Evolutionary conservation across 805 yeast genomes (phyloP), one percentile per base, ranked within the genome.

Genomic region (Tetrapisispora taiwanensis): DNA sequence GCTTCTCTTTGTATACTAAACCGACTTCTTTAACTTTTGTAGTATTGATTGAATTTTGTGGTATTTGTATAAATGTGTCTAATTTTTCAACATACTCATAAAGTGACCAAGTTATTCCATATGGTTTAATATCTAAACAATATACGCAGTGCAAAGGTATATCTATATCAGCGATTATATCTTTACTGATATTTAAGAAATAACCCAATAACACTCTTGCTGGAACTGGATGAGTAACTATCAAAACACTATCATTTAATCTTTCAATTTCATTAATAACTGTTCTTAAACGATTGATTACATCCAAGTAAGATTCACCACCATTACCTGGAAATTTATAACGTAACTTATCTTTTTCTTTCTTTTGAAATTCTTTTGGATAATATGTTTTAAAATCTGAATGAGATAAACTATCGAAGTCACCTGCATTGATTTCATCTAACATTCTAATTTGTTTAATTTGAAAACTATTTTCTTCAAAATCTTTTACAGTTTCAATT

Each of bases 311-410:
- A 0, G 95, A 84, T 63, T 90, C 98, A 15, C 98, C 98, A 7
- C 97, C 97, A 41, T 87, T 84, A 3, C 98, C 98, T 1, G 97
- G 98, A 59, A 89, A 90, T 47, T 97, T 71, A 64, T 90, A 90
- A n/a, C 81, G 70, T 54, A 90, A 71, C 63, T 90, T 90, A 63
- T 87, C 83, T 34, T 73, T 69, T 52, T 86, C 64, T 46, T 97
- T 74, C 17, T 87, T 74, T 36, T 74, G 76, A 58, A 81, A 90
- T 62, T 90, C 97, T 28, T 74, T 74, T 0, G 96, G 95, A 55
- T 72, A 76, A 48, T 69, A 66, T 10, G 65, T 66, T 60, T 81
- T 84, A 50, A 90, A 88, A 52, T 90, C 94, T 43, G 78, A 81
- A 58, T 92, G 89, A 0, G 97, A 88, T 81, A 89, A 71, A 4